phyloP scores from a whole-genome alignment of 2,329 filamentous ascomycete species.

The Cladophialophora immunda region DNA sequence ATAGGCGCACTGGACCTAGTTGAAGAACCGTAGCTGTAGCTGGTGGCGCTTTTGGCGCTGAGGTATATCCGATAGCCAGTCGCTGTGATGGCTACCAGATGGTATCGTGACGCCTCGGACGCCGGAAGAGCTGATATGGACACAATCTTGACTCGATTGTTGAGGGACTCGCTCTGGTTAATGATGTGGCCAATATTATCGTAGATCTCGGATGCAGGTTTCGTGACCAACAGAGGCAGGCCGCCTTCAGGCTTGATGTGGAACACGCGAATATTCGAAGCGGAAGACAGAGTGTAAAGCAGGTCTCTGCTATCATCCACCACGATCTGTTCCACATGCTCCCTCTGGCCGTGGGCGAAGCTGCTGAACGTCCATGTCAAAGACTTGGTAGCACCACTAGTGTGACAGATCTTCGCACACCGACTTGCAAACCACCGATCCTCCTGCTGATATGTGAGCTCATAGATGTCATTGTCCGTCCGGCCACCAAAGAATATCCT shows the following conservation, averaged over 20 bases:
- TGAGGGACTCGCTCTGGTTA: conserved; percentile 71
- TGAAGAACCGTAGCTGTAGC: conserved; percentile 68
- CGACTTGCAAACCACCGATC: conserved; percentile 95
- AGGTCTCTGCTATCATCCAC: conserved; percentile 89
- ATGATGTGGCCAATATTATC: conserved; percentile 87
- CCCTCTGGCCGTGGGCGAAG: conserved; percentile 41
- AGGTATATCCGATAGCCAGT: conserved; percentile 92
- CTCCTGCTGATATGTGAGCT: conserved; percentile 95
- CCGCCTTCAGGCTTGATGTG: conserved; percentile 73
- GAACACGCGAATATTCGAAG: conserved; percentile 89
- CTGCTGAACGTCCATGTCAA: conserved; percentile 55
- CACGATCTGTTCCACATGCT: conserved; percentile 76
- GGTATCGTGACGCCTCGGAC: conserved; percentile 61
- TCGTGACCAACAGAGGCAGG: conserved; percentile 64
- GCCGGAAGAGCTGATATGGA: conserved; percentile 88
- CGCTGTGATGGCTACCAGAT: conserved; percentile 84
- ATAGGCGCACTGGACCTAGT: conserved; percentile 75
- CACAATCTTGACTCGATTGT: conserved; percentile 77
- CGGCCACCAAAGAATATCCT: conserved; percentile 92
- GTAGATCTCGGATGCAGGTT: conserved; percentile 62
- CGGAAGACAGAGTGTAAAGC: conserved; percentile 88
- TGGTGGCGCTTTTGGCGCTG: conserved; percentile 88
- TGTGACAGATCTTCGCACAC: conserved; percentile 89
- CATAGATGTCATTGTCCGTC: conserved; percentile 85
- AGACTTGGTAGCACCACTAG: conserved; percentile 71